Conservation (phyloP, 2,329 filamentous ascomycete genomes). For the Colletotrichum higginsianum region DNA sequence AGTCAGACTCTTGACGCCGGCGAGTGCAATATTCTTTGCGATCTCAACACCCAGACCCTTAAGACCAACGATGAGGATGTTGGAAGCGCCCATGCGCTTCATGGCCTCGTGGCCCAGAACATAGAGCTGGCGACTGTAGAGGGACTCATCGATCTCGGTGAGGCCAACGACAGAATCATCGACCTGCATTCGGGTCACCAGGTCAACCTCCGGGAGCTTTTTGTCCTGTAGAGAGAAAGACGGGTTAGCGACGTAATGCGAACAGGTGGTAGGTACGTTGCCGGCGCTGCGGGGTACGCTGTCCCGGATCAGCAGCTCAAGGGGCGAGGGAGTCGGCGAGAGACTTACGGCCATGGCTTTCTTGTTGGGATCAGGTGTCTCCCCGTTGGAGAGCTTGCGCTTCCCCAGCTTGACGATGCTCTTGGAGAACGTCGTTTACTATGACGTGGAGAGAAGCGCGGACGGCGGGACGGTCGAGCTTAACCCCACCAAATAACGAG, state of each 20-base stretch:
- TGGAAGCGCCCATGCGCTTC: slow-evolving; percentile 98
- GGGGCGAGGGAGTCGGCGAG: slow-evolving; percentile 1
- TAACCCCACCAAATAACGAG: slow-evolving; percentile 52
- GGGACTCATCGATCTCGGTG: slow-evolving; percentile 78
- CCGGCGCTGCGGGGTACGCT: slow-evolving; percentile 22
- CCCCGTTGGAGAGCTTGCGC: slow-evolving; percentile 76
- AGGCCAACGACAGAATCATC: slow-evolving; percentile 71
- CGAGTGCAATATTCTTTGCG: slow-evolving; percentile 97
- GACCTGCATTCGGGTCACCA: slow-evolving; percentile 76
- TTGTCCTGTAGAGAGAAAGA: slow-evolving; percentile 57
- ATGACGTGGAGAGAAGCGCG: slow-evolving; percentile 44
- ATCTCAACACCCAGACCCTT: slow-evolving; percentile 98
- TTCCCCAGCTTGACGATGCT: slow-evolving; percentile 72
- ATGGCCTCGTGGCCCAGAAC: slow-evolving; percentile 86
- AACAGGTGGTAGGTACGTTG: background rate
- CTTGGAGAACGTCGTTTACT: slow-evolving; percentile 21
- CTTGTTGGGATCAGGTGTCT: slow-evolving; percentile 70
- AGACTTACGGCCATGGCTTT: slow-evolving; percentile 73
- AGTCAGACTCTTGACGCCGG: slow-evolving; percentile 97
- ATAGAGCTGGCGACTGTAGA: slow-evolving; percentile 82
- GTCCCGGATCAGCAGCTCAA: background rate
- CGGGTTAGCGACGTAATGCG: slow-evolving; percentile 39
- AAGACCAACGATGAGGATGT: slow-evolving; percentile 91
- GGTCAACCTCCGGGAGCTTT: slow-evolving; percentile 72
- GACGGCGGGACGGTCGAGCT: slow-evolving; percentile 49